Evolutionary conservation across 805 yeast genomes (phyloP).

Genomic region (Saccharomyces eubayanus): DNA sequence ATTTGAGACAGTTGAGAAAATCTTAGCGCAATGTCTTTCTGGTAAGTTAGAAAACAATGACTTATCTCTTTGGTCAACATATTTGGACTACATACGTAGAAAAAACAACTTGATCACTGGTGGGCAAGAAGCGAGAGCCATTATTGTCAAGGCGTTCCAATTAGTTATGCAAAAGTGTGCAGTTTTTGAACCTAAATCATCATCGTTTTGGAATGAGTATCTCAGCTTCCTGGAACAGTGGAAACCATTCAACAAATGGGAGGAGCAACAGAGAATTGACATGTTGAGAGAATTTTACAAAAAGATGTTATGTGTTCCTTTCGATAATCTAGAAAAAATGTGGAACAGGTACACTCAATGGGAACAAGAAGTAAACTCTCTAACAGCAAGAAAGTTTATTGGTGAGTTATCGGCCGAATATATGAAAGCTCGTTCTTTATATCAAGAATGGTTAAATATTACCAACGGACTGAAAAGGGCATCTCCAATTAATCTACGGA

Average conservation of each 20-base stretch:
- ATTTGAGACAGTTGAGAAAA: constrained; percentile 52
- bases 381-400: constrained; percentile 77
- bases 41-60: constrained; percentile 36
- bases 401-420: constrained; percentile 76
- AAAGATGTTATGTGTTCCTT: constrained; percentile 65
- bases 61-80: constrained; percentile 66
- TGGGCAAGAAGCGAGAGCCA: constrained; percentile 69
- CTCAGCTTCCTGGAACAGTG: constrained; percentile 68
- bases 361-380: constrained; percentile 67
- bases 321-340: constrained; percentile 59
- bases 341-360: constrained; percentile 80
- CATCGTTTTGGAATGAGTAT: constrained; percentile 73
- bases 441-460: constrained; percentile 57
- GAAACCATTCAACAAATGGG: constrained; percentile 77
- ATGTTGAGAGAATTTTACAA: constrained; percentile 65
- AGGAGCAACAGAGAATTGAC: constrained; percentile 73
- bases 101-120: constrained; percentile 63
- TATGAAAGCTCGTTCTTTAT: constrained; percentile 77
- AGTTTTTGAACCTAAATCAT: constrained; percentile 55
- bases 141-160: constrained; percentile 74
- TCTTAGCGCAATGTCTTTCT: constrained; percentile 58
- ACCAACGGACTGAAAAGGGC: constrained; percentile 44
- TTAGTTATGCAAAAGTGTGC: constrained; percentile 75
- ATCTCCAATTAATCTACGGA: constrained; percentile 19
- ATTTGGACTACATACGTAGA: constrained; percentile 68